Conservation (phyloP, 2,329 filamentous ascomycete genomes). For the Epicoccum nigrum region DNA sequence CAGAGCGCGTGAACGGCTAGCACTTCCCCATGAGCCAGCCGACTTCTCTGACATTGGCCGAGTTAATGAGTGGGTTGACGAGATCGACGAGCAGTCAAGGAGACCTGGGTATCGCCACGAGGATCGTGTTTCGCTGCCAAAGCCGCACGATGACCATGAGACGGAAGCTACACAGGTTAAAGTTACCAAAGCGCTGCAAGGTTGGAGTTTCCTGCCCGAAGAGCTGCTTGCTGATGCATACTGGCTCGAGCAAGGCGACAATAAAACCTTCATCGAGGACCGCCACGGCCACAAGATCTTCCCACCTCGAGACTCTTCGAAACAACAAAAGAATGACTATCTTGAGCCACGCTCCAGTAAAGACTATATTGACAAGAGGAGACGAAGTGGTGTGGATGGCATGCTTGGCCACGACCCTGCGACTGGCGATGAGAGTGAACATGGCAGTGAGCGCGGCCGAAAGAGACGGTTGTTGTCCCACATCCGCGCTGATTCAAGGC, state of each 20-base stretch:
- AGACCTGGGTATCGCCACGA: constrained; percentile 45
- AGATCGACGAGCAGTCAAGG: constrained; percentile 60
- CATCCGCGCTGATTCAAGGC: constrained; percentile 41
- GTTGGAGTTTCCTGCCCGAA: constrained; percentile 83
- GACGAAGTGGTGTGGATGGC: constrained; percentile 41
- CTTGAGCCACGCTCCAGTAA: constrained; percentile 42
- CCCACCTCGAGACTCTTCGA: constrained; percentile 29
- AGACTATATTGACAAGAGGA: constrained; percentile 42
- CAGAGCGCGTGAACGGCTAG: constrained; percentile 75
- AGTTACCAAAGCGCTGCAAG: constrained; percentile 73
- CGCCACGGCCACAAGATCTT: constrained; percentile 77
- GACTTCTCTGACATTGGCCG: constrained; percentile 77
- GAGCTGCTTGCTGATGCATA: constrained; percentile 89
- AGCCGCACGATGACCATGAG: constrained; percentile 37
- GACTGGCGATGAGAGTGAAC: constrained; percentile 47
- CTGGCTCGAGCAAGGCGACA: constrained; percentile 83
- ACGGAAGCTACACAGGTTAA: constrained; percentile 53
- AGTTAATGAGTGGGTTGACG: constrained; percentile 79
- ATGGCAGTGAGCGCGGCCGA: constrained; percentile 45
- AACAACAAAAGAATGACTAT: constrained; percentile 32
- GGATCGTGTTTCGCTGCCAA: constrained; percentile 45
- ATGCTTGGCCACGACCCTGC: constrained; percentile 34
- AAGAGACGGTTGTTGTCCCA: constrained; percentile 42
- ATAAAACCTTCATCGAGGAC: constrained; percentile 83
- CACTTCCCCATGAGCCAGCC: constrained; percentile 74